phyloP scores from a whole-genome alignment of 495 filamentous ascomycete genomes.

The Aspergillus avenaceus region DNA sequence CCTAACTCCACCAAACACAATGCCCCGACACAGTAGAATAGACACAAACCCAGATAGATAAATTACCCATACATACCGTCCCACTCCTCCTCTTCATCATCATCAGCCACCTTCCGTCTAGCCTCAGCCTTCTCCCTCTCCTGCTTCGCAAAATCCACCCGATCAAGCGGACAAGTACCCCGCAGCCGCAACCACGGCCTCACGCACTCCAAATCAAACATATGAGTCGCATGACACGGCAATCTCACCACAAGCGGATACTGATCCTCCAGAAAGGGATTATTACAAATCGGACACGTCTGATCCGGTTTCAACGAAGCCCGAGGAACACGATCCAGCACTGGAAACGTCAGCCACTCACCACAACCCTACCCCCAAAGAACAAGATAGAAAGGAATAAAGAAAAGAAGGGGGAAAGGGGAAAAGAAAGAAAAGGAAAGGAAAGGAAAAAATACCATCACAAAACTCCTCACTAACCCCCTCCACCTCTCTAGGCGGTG shows the following conservation, averaged over 20 bases:
- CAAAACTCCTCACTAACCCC: slow-evolving; percentile 80
- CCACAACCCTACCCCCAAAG: background rate
- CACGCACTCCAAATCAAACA: slow-evolving; percentile 94
- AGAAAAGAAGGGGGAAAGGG: background rate
- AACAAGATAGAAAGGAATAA: background rate
- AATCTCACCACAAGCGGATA: slow-evolving; percentile 84
- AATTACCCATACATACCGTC: slow-evolving; percentile 71
- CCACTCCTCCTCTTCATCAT: slow-evolving; percentile 64
- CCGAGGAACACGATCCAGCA: slow-evolving; percentile 75
- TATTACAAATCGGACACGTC: slow-evolving; percentile 81
- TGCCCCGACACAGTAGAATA: background rate
- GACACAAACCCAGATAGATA: background rate
- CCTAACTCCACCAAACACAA: too few species aligned
- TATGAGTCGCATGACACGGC: slow-evolving; percentile 75
- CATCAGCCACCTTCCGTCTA: slow-evolving; percentile 45
- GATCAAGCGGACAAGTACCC: slow-evolving; percentile 84
- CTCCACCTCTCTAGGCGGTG: slow-evolving; percentile 62
- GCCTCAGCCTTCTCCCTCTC: slow-evolving; percentile 57
- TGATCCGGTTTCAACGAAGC: slow-evolving; percentile 62
- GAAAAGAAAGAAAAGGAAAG: background rate
- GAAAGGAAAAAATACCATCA: slow-evolving; percentile 43
- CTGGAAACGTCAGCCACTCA: slow-evolving; percentile 16
- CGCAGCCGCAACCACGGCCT: slow-evolving; percentile 85
- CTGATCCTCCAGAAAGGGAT: slow-evolving; percentile 70
- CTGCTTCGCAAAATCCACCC: slow-evolving; percentile 73